Base-by-base conservation (phyloP, 192 early-diverging fungal genomes). In the Coemansia sp. region DNA sequence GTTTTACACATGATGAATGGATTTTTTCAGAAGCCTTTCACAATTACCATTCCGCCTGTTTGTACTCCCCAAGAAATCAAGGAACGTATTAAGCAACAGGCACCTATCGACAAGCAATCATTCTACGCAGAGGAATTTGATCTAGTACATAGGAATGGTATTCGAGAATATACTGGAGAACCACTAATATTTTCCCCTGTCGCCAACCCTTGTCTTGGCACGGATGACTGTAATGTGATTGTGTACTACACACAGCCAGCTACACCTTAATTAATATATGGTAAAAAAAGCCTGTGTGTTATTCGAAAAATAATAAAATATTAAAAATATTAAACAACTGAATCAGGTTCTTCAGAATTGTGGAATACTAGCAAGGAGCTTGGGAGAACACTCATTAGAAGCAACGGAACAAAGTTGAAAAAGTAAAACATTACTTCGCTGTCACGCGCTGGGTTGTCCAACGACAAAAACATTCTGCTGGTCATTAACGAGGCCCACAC, bases 401-500 rank as follows among this genome's bases (percentile, higher is more conserved):
- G 9, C 6, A 82, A 58, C 19, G 74, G 67, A 6, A 46, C 9
- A 16, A 66, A 46, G 21, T 62, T 57, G 10, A 76, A 70, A 37
- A 73, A 26, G 13, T 68, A 66, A 26, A 72, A 68, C 55, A 65
- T n/a, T 7, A 37, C 55, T n/a, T 72, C 62, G 62, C 66, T 72
- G 40, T 58, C 62, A 16, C 69, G 59, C 1, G 62, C 65, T 14
- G 46, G 55, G 33, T 7, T 64, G 7, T 71, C 57, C 43, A 77
- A 42, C 0, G 62, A 21, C 9, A 72, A 28, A 40, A 72, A 60
- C 32, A 66, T 65, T 10, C 75, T 65, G 1, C 43, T 32, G 2
- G 64, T 61, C 62, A 49, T 59, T 7, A 53, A 77, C 9, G 53
- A 37, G n/a, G 66, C 69, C 75, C 75, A 77, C 62, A 72, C 0